Evolutionary conservation across 805 yeast genomes (phyloP).

Genomic region (Clavispora phyllophila): DNA sequence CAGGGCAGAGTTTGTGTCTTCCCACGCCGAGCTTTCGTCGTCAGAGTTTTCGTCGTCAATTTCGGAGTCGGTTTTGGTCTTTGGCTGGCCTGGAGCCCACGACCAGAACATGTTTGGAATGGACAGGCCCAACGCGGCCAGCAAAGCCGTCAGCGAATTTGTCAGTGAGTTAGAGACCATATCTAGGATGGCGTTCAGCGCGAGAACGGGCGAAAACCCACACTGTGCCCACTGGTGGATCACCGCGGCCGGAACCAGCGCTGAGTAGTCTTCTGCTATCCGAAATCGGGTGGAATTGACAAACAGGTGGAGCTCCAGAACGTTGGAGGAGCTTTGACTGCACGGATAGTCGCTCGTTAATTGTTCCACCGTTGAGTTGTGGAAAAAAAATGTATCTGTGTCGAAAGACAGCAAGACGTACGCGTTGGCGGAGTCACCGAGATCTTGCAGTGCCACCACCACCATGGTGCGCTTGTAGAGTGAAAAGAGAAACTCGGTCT

Average conservation of each 20-base stretch:
- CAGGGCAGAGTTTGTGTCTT: constrained; percentile 3
- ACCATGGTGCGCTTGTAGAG: constrained; percentile 26
- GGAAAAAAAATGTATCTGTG: constrained; percentile 13
- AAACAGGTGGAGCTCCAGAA: constrained; percentile 1
- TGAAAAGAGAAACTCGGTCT: constrained; percentile 20
- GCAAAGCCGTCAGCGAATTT: background rate
- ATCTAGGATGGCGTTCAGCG: background rate
- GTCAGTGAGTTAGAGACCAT: background rate
- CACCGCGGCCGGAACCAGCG: constrained; percentile 34
- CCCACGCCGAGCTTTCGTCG: constrained; percentile 9
- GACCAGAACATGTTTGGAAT: constrained; percentile 54
- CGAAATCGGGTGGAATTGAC: constrained; percentile 21
- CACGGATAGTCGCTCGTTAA: background rate
- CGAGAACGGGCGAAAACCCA: constrained; percentile 65
- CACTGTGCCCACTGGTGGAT: constrained; percentile 39
- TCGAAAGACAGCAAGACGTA: constrained; percentile 24
- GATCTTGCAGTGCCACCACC: constrained; percentile 19
- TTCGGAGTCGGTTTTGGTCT: too few relatives aligned
- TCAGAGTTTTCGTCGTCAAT: constrained; percentile 3
- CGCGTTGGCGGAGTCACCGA: constrained; percentile 11
- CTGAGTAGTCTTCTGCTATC: constrained; percentile 28
- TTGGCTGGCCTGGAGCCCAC: constrained; percentile 63
- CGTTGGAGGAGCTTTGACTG: background rate
- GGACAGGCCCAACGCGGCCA: background rate
- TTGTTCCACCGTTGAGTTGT: background rate